Conservation (phyloP, 345 rosid genomes). For the Corymbia maculata region DNA sequence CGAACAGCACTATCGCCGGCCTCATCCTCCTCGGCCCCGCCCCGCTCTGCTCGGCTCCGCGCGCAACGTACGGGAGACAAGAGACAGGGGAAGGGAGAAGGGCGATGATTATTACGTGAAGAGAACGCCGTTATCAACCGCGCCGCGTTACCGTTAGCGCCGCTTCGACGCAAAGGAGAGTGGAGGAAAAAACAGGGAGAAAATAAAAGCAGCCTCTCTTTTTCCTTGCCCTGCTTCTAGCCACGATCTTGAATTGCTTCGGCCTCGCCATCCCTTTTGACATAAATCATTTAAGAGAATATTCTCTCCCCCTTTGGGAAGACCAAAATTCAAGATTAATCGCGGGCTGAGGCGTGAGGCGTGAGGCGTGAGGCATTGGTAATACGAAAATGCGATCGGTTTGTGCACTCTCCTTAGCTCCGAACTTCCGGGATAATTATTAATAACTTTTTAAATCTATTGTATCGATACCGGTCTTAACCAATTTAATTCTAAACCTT, state of each 20-base stretch:
- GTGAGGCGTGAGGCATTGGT: too few species aligned
- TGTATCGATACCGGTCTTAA: fast-evolving
- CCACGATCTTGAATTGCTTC: too few species aligned
- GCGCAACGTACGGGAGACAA: neutral
- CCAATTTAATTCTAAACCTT: too few species aligned
- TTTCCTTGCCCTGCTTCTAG: too few species aligned
- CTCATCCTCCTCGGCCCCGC: constrained; percentile 26
- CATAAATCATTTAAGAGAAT: too few species aligned
- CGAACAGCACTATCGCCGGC: constrained; percentile 72
- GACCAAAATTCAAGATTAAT: too few species aligned
- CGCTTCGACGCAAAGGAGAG: neutral
- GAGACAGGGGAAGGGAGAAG: neutral
- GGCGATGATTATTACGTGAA: neutral
- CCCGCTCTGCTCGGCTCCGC: neutral
- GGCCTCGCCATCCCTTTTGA: too few species aligned
- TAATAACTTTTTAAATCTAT: fast-evolving
- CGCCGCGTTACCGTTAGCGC: neutral
- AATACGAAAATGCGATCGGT: neutral
- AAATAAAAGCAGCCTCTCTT: neutral
- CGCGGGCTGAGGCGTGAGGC: too few species aligned
- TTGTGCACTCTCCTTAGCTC: neutral
- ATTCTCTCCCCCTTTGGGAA: too few species aligned
- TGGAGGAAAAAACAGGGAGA: neutral
- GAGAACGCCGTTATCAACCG: neutral
- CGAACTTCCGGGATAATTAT: fast-evolving